Evolutionary conservation across 305 asterid species (phyloP), one percentile per base, ranked within the genome.

Genomic region (Ruellia speciosa): DNA sequence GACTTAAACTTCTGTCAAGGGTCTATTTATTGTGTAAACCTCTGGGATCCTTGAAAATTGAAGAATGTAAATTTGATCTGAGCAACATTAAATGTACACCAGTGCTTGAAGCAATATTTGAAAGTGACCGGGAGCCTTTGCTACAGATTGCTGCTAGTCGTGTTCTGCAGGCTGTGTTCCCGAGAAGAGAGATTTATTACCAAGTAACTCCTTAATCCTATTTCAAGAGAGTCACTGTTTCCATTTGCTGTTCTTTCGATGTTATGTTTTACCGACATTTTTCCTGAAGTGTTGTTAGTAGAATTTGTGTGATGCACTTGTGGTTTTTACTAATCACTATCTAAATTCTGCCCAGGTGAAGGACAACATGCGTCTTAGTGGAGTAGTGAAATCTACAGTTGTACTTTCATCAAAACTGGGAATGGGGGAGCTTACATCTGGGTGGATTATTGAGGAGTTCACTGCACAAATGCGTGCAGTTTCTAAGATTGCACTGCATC

Each of bases 401-500:
- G 33, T 72, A 40, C 96, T 93, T 73, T 81, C 82, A 18, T 86
- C 86, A 13, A 89, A 80, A 74, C 77, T 93, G 72, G 97, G 96
- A 46, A 77, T 75, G 73, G 97, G 96, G 68, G 95, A 87, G 74
- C 81, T 74, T 63, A 74, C 96, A 35, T 65, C 94, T 51, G 90
- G 88, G 58, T 93, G 97, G 99, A 80, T 89, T 47, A 75, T 89
- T 57, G 95, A 89, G 80, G 96, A 82, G 81, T 93, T 93, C 60
- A 93, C 96, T 0, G 81, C 87, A 19, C 97, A 89, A 71, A 93
- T 93, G 99, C 96, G 88, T 59, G 95, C 95, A 46, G 97, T 93
- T 79, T 93, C 99, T 66, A 93, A 83, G 81, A 83, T 89, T 58
- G 95, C 95, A 10, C 72, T 93, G 62, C 96, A 86, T 63, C 99